These are phyloP conservation scores for Boletellus sp. DNA, from an alignment of 1,284 basidiomycete species.

Conservation along the genomic window DNA sequence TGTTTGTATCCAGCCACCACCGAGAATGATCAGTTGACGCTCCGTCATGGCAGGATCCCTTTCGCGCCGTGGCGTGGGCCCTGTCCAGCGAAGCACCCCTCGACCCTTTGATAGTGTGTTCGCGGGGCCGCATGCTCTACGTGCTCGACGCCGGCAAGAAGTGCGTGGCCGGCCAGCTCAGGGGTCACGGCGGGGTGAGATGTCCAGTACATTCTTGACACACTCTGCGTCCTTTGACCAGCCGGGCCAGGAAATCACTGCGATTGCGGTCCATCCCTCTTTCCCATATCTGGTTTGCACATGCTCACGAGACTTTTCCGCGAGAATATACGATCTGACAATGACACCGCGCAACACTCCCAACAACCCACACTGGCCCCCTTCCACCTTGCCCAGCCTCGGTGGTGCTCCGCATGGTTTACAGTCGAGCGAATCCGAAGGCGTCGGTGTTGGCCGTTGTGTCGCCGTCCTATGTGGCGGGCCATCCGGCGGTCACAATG, in stretches of 20 bases:
- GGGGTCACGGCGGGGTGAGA: constrained; percentile 69
- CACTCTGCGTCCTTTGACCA: constrained; percentile 3
- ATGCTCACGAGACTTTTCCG: constrained; percentile 64
- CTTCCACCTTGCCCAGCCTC: constrained; percentile 44
- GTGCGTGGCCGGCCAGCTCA: constrained; percentile 44
- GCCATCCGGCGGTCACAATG: constrained; percentile 66
- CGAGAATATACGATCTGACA: constrained; percentile 61
- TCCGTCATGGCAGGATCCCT: constrained; percentile 14
- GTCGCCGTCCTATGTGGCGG: constrained; percentile 62
- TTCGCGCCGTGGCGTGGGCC: constrained; percentile 52
- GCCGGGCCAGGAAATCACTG: constrained; percentile 56
- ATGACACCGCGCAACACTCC: constrained; percentile 34
- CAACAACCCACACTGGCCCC: constrained; percentile 59
- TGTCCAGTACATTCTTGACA: background rate
- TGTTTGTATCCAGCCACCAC: constrained; percentile 15
- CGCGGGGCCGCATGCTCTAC: constrained; percentile 49
- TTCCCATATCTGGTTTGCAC: constrained; percentile 59
- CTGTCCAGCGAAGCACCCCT: constrained; percentile 42
- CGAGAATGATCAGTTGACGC: constrained; percentile 7
- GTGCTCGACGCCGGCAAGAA: constrained; percentile 45
- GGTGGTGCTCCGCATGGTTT: constrained; percentile 71
- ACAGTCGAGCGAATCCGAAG: constrained; percentile 56
- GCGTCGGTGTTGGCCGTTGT: constrained; percentile 58
- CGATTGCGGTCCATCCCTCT: constrained; percentile 57
- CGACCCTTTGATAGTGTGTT: constrained; percentile 55